These are phyloP conservation scores for Aspergillus caelatus DNA, from an alignment of 2,329 filamentous ascomycete genomes.

Conservation along the genomic window DNA sequence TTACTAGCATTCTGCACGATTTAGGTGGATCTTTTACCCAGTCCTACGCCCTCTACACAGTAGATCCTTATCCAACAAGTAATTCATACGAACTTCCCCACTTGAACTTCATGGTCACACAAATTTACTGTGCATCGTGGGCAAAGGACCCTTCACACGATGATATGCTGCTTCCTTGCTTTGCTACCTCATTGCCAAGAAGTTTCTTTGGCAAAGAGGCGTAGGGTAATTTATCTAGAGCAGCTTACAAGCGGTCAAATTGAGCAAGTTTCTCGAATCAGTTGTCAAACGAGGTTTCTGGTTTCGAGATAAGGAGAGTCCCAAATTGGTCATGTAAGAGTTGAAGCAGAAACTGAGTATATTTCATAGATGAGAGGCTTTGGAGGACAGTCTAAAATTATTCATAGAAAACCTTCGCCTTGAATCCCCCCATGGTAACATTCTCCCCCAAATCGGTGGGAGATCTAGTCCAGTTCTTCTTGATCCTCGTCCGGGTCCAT, in stretches of 20 bases:
- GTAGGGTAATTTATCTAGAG: too few species aligned
- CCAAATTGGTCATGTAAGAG: background rate
- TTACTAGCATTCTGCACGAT: background rate
- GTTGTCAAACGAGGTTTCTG: background rate
- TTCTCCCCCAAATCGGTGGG: slow-evolving; percentile 14
- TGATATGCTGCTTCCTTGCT: background rate
- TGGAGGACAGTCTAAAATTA: background rate
- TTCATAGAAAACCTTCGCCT: slow-evolving; percentile 10
- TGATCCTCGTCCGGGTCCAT: slow-evolving; percentile 34
- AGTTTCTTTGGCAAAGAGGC: background rate
- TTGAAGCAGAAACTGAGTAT: background rate
- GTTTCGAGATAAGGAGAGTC: background rate
- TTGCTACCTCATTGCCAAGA: background rate
- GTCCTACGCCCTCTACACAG: background rate
- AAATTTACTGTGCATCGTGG: background rate
- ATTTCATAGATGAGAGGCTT: background rate
- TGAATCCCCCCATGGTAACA: slow-evolving; percentile 12
- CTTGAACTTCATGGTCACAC: background rate
- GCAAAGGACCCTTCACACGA: background rate
- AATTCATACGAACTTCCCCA: background rate
- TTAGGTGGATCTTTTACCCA: background rate
- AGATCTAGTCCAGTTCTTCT: slow-evolving; percentile 27
- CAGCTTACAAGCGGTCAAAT: background rate
- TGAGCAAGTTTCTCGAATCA: background rate
- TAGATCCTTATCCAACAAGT: background rate